Evolutionary conservation across 208 protist genomes (phyloP).

Genomic region (Trypanosoma lewisi): DNA sequence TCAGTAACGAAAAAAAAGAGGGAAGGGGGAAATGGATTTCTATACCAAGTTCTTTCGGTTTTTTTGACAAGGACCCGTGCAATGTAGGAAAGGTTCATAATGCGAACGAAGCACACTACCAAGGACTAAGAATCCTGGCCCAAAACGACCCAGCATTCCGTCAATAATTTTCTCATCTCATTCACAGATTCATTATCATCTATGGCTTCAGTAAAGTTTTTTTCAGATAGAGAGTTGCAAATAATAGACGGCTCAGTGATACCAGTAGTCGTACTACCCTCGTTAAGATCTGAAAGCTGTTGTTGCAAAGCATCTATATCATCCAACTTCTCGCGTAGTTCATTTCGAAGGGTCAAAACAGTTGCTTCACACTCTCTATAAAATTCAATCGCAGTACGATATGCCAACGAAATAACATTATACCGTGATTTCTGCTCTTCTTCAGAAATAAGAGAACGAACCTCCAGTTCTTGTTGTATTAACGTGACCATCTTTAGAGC

Average conservation of each 20-base stretch:
- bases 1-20: slow-evolving; percentile 14
- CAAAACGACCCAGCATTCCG: slow-evolving; percentile 26
- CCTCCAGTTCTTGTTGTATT: slow-evolving; percentile 9
- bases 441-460: slow-evolving; percentile 1
- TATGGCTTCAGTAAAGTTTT: neutral
- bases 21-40: slow-evolving; percentile 19
- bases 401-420: slow-evolving; percentile 1
- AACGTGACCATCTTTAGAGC: neutral
- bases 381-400: slow-evolving; percentile 3
- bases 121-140: slow-evolving; percentile 13
- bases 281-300: slow-evolving; percentile 1
- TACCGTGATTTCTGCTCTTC: slow-evolving; percentile 7
- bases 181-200: slow-evolving; percentile 11
- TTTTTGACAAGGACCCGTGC: too few species aligned
- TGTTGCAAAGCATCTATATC: slow-evolving; percentile 16
- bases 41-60: too few species aligned
- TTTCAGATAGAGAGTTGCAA: slow-evolving; percentile 4
- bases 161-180: slow-evolving; percentile 28
- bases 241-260: neutral
- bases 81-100: slow-evolving; percentile 23
- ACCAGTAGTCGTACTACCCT: neutral
- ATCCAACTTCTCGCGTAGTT: slow-evolving; percentile 19
- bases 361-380: slow-evolving; percentile 1
- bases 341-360: slow-evolving; percentile 5
- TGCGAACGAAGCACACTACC: neutral